A percentile compares a stretch with the other conserved stretches of the same genome.
phyloP scores from a whole-genome alignment of 768 basidiomycete genomes.

The Leccinum aurantiacum region DNA sequence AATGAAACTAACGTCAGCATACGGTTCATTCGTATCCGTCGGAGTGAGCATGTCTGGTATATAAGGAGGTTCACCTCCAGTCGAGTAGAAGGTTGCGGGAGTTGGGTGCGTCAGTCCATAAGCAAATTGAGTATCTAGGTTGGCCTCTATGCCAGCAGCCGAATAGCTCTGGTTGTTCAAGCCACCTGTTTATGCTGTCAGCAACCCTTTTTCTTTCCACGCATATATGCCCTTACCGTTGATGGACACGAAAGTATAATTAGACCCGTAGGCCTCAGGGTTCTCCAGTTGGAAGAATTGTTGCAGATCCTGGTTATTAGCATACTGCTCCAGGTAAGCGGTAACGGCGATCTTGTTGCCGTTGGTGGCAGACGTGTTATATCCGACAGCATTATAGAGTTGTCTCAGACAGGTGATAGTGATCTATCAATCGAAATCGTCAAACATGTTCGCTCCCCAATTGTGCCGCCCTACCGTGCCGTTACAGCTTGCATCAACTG shows the following conservation, averaged over 20 bases:
- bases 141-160: slow-evolving; percentile 61
- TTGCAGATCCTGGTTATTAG: slow-evolving; percentile 53
- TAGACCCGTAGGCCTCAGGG: slow-evolving; percentile 48
- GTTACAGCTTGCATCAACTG: slow-evolving; percentile 51
- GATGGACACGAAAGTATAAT: slow-evolving; percentile 54
- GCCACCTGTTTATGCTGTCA: slow-evolving; percentile 45
- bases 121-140: slow-evolving; percentile 67
- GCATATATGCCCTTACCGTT: slow-evolving; percentile 40
- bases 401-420: slow-evolving; percentile 55
- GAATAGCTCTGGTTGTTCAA: slow-evolving; percentile 55
- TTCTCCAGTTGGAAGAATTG: slow-evolving; percentile 49
- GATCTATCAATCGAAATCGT: slow-evolving; percentile 29
- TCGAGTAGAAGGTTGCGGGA: slow-evolving; percentile 59
- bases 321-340: slow-evolving; percentile 52
- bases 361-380: slow-evolving; percentile 41
- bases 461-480: slow-evolving; percentile 20
- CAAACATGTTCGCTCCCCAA: neutral
- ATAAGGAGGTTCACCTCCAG: slow-evolving; percentile 63
- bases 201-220: neutral
- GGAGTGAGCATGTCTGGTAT: slow-evolving; percentile 45
- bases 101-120: slow-evolving; percentile 66
- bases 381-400: slow-evolving; percentile 53
- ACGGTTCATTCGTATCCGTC: slow-evolving; percentile 51
- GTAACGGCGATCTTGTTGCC: slow-evolving; percentile 55
- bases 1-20: slow-evolving; percentile 35